Evolutionary conservation across 2,329 filamentous ascomycete genomes (phyloP).

Genomic region (Penicillium sp.): DNA sequence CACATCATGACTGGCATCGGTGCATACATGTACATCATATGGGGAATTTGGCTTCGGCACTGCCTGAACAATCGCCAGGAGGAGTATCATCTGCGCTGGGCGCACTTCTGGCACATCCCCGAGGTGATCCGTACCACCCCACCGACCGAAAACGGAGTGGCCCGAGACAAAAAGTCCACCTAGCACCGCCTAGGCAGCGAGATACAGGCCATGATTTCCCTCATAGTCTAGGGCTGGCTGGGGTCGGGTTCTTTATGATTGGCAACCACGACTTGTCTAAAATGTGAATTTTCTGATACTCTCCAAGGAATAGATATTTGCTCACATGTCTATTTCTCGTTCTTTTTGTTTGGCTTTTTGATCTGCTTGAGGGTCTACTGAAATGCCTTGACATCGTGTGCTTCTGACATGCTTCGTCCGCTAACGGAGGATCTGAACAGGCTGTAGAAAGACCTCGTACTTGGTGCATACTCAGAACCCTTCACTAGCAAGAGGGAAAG

Average conservation of each 20-base stretch:
- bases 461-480: neutral
- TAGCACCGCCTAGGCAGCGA: conserved; percentile 7
- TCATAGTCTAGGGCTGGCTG: neutral
- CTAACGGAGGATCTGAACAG: conserved; percentile 9
- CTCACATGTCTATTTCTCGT: neutral
- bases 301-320: neutral
- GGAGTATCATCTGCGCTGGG: conserved; percentile 70
- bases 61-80: conserved; percentile 71
- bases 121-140: conserved; percentile 45
- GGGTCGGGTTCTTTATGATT: neutral
- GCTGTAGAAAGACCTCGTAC: conserved; percentile 11
- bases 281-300: neutral
- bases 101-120: conserved; percentile 58
- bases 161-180: conserved; percentile 31
- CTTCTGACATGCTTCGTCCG: neutral
- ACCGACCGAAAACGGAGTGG: conserved; percentile 16
- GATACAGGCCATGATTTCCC: neutral
- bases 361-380: neutral
- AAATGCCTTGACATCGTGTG: neutral
- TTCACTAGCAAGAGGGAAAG: neutral
- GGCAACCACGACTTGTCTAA: neutral
- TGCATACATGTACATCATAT: conserved; percentile 80
- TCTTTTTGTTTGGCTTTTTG: neutral
- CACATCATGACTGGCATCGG: conserved; percentile 79
- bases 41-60: conserved; percentile 78